A percentile compares a stretch with the other conserved stretches of the same genome.
phyloP scores from a whole-genome alignment of 345 rosid genomes.

The Dipteronia dyeriana region DNA sequence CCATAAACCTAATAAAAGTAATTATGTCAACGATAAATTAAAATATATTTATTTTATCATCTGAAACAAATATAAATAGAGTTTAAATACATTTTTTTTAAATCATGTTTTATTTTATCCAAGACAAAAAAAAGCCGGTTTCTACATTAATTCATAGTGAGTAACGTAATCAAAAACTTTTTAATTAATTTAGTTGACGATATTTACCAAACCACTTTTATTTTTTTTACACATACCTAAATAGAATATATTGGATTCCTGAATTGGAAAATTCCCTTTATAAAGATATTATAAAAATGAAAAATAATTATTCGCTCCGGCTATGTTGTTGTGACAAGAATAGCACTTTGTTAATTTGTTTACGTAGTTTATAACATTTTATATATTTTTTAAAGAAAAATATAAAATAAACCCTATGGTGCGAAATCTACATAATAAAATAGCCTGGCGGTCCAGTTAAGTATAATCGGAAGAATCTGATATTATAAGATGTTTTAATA shows the following conservation, averaged over 20 bases:
- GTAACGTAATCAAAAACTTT: neutral
- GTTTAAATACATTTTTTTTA: too few relatives aligned
- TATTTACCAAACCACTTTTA: neutral
- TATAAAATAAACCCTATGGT: neutral
- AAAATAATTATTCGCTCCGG: neutral
- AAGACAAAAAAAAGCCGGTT: neutral
- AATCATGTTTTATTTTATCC: neutral
- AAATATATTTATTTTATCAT: too few relatives aligned
- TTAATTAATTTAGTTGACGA: neutral
- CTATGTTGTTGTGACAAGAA: neutral
- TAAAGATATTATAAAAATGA: neutral
- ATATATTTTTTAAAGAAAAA: neutral
- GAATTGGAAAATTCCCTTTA: neutral
- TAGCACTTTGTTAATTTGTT: slow-evolving; percentile 4
- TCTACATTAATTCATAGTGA: neutral
- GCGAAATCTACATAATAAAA: neutral
- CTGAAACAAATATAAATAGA: neutral
- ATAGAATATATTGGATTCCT: slow-evolving; percentile 18
- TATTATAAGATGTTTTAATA: neutral
- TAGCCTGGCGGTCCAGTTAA: neutral
- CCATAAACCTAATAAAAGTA: neutral
- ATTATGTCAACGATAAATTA: neutral
- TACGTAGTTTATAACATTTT: neutral
- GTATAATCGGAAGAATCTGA: neutral
- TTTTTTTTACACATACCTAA: neutral